Conservation (phyloP, 202 grass and related monocot species). For the Panicum hallii region DNA sequence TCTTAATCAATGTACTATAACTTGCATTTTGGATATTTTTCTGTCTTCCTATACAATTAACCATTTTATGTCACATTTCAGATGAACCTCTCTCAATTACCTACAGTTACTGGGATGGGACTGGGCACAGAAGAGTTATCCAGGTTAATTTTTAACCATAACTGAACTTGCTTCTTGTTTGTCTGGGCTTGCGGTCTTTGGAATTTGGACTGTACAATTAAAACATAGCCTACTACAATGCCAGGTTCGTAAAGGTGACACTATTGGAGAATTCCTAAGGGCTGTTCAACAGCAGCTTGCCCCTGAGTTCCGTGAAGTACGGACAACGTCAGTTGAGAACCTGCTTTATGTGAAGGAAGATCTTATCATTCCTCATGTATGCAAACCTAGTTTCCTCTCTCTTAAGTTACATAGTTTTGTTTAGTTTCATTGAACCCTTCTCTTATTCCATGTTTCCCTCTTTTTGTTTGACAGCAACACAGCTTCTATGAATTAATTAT, state of each 20-base stretch:
- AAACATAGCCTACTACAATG: constrained; percentile 29
- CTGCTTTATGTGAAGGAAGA: constrained; percentile 99
- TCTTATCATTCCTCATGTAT: constrained; percentile 98
- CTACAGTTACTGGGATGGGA: constrained; percentile 99
- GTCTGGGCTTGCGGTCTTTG: background rate
- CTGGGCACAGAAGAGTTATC: constrained; percentile 85
- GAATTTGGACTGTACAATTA: constrained; percentile 34
- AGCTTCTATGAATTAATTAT: constrained; percentile 99
- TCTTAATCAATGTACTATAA: background rate
- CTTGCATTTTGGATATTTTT: constrained; percentile 29
- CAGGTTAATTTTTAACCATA: constrained; percentile 59
- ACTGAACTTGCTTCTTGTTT: constrained; percentile 18
- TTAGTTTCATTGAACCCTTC: background rate
- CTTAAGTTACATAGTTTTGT: constrained; percentile 18
- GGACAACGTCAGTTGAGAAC: constrained; percentile 96
- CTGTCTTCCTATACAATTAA: constrained; percentile 11
- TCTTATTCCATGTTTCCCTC: constrained; percentile 30
- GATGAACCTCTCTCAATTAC: constrained; percentile 94
- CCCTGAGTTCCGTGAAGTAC: constrained; percentile 95
- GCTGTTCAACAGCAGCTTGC: constrained; percentile 96
- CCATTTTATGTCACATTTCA: constrained; percentile 52
- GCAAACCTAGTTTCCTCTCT: constrained; percentile 37
- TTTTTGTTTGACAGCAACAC: constrained; percentile 87
- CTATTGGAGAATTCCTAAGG: constrained; percentile 93
- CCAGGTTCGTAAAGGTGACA: constrained; percentile 91